A percentile compares a stretch with the other conserved stretches of the same genome.
phyloP scores from a whole-genome alignment of 73 alveolate genomes.

The Stentor coeruleus region DNA sequence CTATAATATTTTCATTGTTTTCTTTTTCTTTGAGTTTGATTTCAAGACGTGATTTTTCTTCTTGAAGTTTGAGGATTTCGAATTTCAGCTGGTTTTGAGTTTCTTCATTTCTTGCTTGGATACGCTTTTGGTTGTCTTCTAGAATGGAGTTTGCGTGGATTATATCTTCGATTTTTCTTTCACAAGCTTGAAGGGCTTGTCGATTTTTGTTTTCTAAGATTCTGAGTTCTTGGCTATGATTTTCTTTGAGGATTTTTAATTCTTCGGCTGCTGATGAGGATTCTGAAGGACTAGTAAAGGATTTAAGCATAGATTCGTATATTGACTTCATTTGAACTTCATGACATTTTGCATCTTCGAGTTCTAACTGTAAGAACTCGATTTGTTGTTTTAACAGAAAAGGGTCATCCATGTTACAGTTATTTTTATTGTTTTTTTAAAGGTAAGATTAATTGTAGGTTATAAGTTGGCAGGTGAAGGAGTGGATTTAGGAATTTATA shows the following conservation, averaged over 20 bases:
- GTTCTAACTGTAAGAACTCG: slow-evolving; percentile 13
- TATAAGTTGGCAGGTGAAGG: too few relatives aligned
- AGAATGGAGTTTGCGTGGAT: neutral
- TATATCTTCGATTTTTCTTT: too few relatives aligned
- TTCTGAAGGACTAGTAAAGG: neutral
- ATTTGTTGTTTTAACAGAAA: slow-evolving; percentile 3
- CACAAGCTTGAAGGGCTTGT: too few relatives aligned
- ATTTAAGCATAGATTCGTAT: slow-evolving; percentile 18
- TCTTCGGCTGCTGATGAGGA: neutral
- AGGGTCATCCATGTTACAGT: slow-evolving; percentile 19
- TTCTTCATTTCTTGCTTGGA: too few relatives aligned
- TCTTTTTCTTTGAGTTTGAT: neutral
- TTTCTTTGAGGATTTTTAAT: neutral
- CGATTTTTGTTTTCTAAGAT: neutral
- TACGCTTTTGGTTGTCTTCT: neutral
- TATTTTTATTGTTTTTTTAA: too few relatives aligned
- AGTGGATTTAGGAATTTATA: too few relatives aligned
- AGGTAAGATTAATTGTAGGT: too few relatives aligned
- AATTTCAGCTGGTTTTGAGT: too few relatives aligned
- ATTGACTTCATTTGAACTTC: neutral
- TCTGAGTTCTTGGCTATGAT: neutral
- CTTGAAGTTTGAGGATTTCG: too few relatives aligned
- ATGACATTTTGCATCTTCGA: neutral
- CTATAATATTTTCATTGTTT: too few relatives aligned
- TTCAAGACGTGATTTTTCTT: neutral